Conservation (phyloP, 2,329 filamentous ascomycete species). For the Cercospora janseana region DNA sequence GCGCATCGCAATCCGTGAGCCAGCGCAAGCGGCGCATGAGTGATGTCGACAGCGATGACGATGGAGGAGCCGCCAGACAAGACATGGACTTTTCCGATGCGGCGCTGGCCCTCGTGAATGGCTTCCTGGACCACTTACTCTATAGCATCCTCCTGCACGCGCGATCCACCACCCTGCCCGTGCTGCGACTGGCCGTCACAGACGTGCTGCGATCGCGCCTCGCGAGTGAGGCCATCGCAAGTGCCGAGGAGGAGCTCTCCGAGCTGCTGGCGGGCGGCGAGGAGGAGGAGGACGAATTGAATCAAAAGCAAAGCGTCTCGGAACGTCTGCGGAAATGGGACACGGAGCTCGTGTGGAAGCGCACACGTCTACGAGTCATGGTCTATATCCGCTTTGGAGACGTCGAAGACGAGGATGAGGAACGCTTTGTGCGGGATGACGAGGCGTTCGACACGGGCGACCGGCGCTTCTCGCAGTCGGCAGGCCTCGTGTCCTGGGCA, state of each 20-base stretch:
- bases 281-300: conserved; percentile 54
- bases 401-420: conserved; percentile 96
- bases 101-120: conserved; percentile 78
- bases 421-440: conserved; percentile 79
- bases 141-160: conserved; percentile 84
- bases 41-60: conserved; percentile 54
- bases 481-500: conserved; percentile 70
- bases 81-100: conserved; percentile 69
- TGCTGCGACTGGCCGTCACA: conserved; percentile 75
- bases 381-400: conserved; percentile 95
- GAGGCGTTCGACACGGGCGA: conserved; percentile 62
- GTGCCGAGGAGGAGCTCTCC: conserved; percentile 79
- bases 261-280: conserved; percentile 83
- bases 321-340: conserved; percentile 66
- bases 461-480: conserved; percentile 51
- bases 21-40: conserved; percentile 71
- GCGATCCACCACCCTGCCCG: conserved; percentile 71
- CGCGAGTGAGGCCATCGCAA: conserved; percentile 77
- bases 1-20: conserved; percentile 87
- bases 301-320: conserved; percentile 27
- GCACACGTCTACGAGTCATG: conserved; percentile 91
- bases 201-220: conserved; percentile 88
- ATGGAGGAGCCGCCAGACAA: conserved; percentile 59
- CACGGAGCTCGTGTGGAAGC: conserved; percentile 89
- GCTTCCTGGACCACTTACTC: conserved; percentile 88